Conservation (phyloP, 2,329 filamentous ascomycete species). For the Aspergillus viridinutans region DNA sequence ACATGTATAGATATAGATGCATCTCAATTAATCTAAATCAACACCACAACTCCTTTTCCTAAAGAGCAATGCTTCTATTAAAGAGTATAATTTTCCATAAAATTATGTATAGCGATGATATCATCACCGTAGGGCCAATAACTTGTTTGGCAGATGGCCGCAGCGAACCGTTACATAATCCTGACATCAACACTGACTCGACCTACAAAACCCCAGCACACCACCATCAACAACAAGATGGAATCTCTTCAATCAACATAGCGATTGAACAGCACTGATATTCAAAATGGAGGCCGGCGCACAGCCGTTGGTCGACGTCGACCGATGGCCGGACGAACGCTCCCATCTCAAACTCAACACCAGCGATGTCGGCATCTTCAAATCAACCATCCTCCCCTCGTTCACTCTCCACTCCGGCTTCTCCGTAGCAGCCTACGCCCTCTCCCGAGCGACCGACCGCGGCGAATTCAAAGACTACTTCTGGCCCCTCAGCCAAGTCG, state of each 20-base stretch:
- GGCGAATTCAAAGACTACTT: constrained; percentile 59
- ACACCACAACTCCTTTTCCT: neutral
- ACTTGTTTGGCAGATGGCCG: neutral
- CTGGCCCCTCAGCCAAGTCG: constrained; percentile 53
- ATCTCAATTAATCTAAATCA: neutral
- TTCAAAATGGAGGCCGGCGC: constrained; percentile 5
- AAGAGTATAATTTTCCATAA: too few species aligned
- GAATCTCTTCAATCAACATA: neutral
- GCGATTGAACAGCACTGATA: constrained; percentile 1
- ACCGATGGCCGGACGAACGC: neutral
- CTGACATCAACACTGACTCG: constrained; percentile 15
- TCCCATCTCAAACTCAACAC: constrained; percentile 3
- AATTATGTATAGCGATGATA: neutral
- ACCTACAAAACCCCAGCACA: neutral
- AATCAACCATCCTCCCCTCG: constrained; percentile 52
- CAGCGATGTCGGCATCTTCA: constrained; percentile 48
- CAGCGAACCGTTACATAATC: constrained; percentile 13
- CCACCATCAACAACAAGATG: neutral
- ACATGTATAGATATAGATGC: neutral
- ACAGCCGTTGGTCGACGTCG: constrained; percentile 10
- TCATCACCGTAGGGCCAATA: neutral
- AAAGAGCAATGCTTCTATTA: neutral
- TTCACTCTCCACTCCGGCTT: constrained; percentile 52
- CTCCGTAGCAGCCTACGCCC: constrained; percentile 49
- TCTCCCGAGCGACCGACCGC: constrained; percentile 50